Evolutionary conservation across 305 asterid genomes (phyloP).

Genomic region (Fraxinus platypoda): DNA sequence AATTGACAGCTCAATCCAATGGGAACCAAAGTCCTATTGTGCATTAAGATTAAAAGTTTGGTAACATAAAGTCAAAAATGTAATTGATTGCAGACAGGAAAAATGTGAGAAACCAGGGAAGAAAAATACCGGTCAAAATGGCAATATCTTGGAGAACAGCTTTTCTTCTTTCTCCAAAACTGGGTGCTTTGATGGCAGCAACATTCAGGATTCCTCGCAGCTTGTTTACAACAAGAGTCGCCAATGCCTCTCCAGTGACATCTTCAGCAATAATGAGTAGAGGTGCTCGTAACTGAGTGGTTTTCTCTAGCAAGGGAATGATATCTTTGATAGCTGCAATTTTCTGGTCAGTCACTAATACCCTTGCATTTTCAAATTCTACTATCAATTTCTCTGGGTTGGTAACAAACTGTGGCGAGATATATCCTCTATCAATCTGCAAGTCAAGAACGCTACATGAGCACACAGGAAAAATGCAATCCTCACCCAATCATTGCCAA

Average conservation of each 20-base stretch:
- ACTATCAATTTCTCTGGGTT: slow-evolving; percentile 80
- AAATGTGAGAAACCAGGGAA: no score
- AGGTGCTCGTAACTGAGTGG: slow-evolving; percentile 85
- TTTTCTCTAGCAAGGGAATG: slow-evolving; percentile 79
- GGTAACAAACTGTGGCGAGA: slow-evolving; percentile 95
- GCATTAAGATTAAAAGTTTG: no score
- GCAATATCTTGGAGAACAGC: slow-evolving; percentile 90
- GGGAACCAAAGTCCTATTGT: no score
- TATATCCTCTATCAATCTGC: slow-evolving; percentile 93
- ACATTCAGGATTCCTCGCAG: slow-evolving; percentile 70
- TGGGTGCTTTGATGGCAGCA: slow-evolving; percentile 87
- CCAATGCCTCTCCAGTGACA: slow-evolving; percentile 81
- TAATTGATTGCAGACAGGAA: no score
- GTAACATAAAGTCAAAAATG: no score
- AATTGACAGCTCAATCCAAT: no score
- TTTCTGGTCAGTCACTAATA: slow-evolving; percentile 86
- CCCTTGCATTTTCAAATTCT: slow-evolving; percentile 86
- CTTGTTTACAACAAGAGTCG: slow-evolving; percentile 87
- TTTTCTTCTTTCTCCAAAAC: slow-evolving; percentile 89
- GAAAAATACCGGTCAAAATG: slow-evolving; percentile 58
- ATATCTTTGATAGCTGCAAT: slow-evolving; percentile 81
- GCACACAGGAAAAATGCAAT: no score
- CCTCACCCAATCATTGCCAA: not conserved
- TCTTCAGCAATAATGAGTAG: slow-evolving; percentile 78
- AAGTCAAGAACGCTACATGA: no score